A percentile compares a stretch with the other conserved stretches of the same genome.
phyloP scores from a whole-genome alignment of 257 asterid species.

The Coffea canephora region DNA sequence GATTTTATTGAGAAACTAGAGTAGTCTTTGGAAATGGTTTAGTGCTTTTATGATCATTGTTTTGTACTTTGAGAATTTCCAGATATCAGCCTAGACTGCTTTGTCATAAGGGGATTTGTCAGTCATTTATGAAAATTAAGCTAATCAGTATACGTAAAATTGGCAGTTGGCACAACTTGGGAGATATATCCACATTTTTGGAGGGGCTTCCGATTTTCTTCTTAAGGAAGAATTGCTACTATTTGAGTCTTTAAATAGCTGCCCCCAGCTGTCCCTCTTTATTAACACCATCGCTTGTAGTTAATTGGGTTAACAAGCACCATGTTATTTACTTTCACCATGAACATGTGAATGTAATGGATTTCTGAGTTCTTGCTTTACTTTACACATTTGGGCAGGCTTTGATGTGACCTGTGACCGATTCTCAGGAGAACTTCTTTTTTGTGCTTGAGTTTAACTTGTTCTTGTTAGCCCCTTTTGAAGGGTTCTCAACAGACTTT shows the following conservation, averaged over 20 bases:
- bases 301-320: neutral
- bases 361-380: neutral
- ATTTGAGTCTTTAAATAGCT: neutral
- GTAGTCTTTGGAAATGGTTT: neutral
- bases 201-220: neutral
- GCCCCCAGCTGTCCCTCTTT: neutral
- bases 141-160: neutral
- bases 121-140: neutral
- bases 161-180: neutral
- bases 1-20: neutral
- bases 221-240: neutral
- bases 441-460: neutral
- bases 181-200: too few species aligned
- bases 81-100: neutral
- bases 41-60: neutral
- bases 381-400: neutral
- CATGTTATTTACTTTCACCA: neutral
- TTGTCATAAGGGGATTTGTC: neutral
- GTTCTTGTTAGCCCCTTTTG: neutral
- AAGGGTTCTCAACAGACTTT: too few species aligned
- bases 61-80: neutral
- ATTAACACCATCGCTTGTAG: neutral
- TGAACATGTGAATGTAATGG: neutral
- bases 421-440: neutral
- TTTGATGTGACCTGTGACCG: neutral